Evolutionary conservation across 768 basidiomycete genomes (phyloP).

Genomic region (Lepiota subincarnata): DNA sequence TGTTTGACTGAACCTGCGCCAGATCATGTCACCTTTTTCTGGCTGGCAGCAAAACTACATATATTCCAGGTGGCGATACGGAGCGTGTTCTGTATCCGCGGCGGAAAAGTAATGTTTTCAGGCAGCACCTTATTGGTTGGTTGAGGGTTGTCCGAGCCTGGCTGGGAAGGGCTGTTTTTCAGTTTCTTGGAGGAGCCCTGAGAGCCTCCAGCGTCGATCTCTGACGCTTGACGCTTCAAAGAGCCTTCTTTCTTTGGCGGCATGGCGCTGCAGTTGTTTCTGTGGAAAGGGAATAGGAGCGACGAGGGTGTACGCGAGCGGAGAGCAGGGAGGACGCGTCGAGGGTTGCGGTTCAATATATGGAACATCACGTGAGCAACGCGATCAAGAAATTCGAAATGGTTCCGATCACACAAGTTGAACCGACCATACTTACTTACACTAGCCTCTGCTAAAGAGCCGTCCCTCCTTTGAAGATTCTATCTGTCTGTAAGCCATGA

Average conservation of each 20-base stretch:
- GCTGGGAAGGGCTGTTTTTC: constrained; percentile 6
- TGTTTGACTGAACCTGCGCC: not conserved
- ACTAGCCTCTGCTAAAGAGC: not conserved
- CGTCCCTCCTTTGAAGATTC: not conserved
- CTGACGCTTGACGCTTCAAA: constrained; percentile 7
- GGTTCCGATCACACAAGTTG: constrained; percentile 10
- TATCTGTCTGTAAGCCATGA: not conserved
- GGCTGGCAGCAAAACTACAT: constrained; percentile 67
- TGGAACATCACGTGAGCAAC: not conserved
- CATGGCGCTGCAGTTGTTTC: not conserved
- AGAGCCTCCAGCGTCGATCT: constrained; percentile 23
- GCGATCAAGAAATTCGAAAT: not conserved
- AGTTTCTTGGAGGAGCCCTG: constrained; percentile 18
- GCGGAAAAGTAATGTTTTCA: constrained; percentile 53
- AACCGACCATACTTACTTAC: constrained; percentile 2
- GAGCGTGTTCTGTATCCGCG: constrained; percentile 40
- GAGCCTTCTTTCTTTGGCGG: constrained; percentile 10
- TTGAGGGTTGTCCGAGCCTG: constrained; percentile 38
- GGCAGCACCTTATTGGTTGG: constrained; percentile 75
- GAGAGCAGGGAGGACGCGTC: not conserved
- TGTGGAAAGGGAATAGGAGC: not conserved
- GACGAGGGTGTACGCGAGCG: not conserved
- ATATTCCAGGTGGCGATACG: constrained; percentile 77
- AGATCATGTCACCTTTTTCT: constrained; percentile 59
- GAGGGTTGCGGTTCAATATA: not conserved